Evolutionary conservation across 108 stramenopile species (phyloP).

Genomic region (Skeletonema grethae): DNA sequence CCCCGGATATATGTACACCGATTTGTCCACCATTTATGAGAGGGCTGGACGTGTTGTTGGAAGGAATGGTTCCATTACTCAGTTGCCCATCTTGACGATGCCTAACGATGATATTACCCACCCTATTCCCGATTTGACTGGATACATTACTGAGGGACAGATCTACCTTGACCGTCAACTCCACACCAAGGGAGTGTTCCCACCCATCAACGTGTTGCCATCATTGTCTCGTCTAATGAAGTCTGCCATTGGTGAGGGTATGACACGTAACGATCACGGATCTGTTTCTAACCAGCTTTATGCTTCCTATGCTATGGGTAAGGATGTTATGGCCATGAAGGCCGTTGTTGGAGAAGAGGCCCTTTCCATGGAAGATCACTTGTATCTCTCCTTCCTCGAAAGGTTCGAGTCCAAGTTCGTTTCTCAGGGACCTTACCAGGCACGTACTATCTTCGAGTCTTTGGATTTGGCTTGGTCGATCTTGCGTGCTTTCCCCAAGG

Average conservation of each 20-base stretch:
- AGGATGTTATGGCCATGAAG: conserved; percentile 99
- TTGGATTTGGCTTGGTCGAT: conserved; percentile 99
- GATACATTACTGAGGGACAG: conserved; percentile 99
- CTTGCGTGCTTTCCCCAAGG: conserved; percentile 98
- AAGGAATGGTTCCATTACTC: conserved; percentile 98
- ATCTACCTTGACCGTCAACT: conserved; percentile 98
- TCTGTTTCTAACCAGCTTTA: conserved; percentile 99
- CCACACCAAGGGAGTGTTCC: conserved; percentile 99
- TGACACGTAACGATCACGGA: conserved; percentile 98
- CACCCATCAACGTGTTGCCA: conserved; percentile 99
- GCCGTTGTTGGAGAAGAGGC: conserved; percentile 99
- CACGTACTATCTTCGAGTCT: conserved; percentile 97
- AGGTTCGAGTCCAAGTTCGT: conserved; percentile 99
- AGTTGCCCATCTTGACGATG: conserved; percentile 99
- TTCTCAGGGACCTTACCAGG: conserved; percentile 98
- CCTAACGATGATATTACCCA: conserved; percentile 99
- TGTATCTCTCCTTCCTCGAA: conserved; percentile 98
- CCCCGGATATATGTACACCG: conserved; percentile 99
- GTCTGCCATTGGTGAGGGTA: conserved; percentile 99
- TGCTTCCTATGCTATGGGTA: conserved; percentile 99
- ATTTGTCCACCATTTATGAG: conserved; percentile 99
- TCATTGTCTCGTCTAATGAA: conserved; percentile 99
- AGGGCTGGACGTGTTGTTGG: conserved; percentile 99
- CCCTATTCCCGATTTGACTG: conserved; percentile 99
- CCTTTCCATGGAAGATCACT: conserved; percentile 98